Base-by-base conservation (phyloP, 2,329 filamentous ascomycete species). In the Ceratocystis diversiconidia region DNA sequence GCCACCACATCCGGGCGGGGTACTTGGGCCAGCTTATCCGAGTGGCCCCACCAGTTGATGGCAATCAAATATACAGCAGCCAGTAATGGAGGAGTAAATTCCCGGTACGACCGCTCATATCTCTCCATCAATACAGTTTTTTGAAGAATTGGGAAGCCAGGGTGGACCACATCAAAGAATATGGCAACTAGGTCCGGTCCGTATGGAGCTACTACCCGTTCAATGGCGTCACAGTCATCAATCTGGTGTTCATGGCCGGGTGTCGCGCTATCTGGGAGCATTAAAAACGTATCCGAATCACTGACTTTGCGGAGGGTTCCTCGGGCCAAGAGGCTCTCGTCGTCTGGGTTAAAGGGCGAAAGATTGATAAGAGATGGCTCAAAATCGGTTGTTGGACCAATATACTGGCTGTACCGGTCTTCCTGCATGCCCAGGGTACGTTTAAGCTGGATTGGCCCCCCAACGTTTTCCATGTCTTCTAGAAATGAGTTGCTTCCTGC, bases 41-140 rank as follows among this genome's bases (percentile, higher is more conserved):
- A 87, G 68, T 89, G 81, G 63, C 90, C 85, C 85, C 91, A 94
- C 86, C 91, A 95, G 73, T 92, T 91, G 71, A 95, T 82, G 7
- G 91, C 89, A 28, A 96, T 78, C 28, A 95, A 84, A 71, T 95
- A 94, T 70, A 95, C 85, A 64, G 88, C 88, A 41, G 88, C 89
- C 17, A 95, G 79, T 30, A 94, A 77, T 10, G 88, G 83, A 1
- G 90, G 88, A 15, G 88, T 86, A 71, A 92, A 89, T 70, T 89
- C 85, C 64, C 83, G 82, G 70, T 89, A 84, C 52, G 85, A 85
- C 70, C 85, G 82, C 61, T 85, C 83, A 76, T 92, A 90, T 72
- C 89, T 88, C 73, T 92, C 87, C 68, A 89, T 78, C 70, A 92
- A 92, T 65, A 91, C 84, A 67, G 84, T 81, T 75, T 91, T 92